phyloP scores from a whole-genome alignment of 139 green algal species.

The Nannochloris sp. region DNA sequence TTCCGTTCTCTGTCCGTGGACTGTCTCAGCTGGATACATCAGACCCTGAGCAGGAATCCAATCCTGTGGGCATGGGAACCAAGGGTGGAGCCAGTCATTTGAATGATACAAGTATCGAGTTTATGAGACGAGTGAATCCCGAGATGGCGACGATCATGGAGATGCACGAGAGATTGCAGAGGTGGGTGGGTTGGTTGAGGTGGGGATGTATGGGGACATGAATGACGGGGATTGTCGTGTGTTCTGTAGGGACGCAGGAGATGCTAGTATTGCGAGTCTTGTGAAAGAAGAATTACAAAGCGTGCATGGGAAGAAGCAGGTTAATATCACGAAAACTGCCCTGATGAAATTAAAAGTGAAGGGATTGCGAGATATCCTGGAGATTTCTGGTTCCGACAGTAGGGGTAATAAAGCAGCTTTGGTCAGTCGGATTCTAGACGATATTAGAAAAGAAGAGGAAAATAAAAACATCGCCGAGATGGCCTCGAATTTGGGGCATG shows the following conservation, averaged over 20 bases:
- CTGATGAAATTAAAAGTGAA: conserved; percentile 11
- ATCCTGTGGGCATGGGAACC: too few species aligned
- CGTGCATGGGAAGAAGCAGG: conserved; percentile 1
- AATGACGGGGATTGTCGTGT: too few species aligned
- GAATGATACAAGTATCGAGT: too few species aligned
- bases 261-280: neutral
- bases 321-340: conserved; percentile 17
- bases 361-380: conserved; percentile 13
- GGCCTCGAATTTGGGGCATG: neutral
- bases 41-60: too few species aligned
- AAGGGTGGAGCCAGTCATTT: too few species aligned
- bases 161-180: too few species aligned
- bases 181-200: too few species aligned
- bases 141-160: too few species aligned
- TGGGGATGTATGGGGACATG: too few species aligned
- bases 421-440: conserved; percentile 16
- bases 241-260: neutral
- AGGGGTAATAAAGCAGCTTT: conserved; percentile 23
- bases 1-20: too few species aligned
- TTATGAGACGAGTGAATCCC: too few species aligned
- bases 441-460: neutral
- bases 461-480: neutral
- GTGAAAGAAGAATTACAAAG: neutral
- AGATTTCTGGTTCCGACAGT: conserved; percentile 7
- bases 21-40: too few species aligned